phyloP scores from a whole-genome alignment of 108 stramenopile genomes.

The Skeletonema marinoi region DNA sequence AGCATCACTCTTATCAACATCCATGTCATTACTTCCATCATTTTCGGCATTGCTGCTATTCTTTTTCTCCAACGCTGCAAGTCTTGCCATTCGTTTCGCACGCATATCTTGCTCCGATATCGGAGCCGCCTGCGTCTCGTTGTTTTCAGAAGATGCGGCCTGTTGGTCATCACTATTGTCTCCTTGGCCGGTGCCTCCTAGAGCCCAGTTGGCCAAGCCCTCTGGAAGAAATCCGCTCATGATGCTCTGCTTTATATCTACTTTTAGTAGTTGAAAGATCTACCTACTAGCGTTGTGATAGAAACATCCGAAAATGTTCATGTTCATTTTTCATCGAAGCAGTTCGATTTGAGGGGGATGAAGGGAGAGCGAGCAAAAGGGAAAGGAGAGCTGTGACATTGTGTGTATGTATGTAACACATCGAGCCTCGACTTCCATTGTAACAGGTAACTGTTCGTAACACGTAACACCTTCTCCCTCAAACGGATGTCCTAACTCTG shows the following conservation, averaged over 20 bases:
- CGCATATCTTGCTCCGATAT: constrained; percentile 79
- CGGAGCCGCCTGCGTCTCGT: constrained; percentile 22
- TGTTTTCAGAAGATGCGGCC: constrained; percentile 14
- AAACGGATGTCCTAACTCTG: too few relatives aligned
- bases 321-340: too few relatives aligned
- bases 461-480: too few relatives aligned
- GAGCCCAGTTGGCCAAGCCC: constrained; percentile 73
- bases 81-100: constrained; percentile 75
- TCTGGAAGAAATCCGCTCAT: constrained; percentile 70
- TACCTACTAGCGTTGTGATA: too few relatives aligned
- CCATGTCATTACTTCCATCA: constrained; percentile 4
- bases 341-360: too few relatives aligned
- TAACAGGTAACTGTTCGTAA: too few relatives aligned
- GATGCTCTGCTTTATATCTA: neutral
- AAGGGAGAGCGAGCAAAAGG: too few relatives aligned
- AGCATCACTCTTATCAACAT: neutral
- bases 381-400: too few relatives aligned
- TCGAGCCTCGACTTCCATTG: too few relatives aligned
- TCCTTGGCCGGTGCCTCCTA: constrained; percentile 64
- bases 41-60: constrained; percentile 23
- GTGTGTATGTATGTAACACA: too few relatives aligned
- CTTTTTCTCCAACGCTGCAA: constrained; percentile 48
- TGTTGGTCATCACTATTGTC: constrained; percentile 24
- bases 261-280: neutral
- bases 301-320: too few relatives aligned